phyloP scores from a whole-genome alignment of 768 basidiomycete species.

The Mycena kentingensis region DNA sequence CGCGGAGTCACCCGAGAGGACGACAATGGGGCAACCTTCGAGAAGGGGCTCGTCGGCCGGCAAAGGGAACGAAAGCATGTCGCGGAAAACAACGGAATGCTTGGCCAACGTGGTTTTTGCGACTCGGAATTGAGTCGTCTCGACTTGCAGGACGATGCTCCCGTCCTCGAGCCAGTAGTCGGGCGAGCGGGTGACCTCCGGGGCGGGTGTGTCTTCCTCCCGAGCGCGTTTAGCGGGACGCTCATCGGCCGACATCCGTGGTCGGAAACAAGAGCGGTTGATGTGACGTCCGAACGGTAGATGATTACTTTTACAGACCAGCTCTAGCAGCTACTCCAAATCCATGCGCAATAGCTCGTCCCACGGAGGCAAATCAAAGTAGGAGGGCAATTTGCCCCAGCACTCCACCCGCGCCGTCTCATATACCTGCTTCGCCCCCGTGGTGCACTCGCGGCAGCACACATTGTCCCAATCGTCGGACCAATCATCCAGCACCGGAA shows the following conservation, averaged over 20 bases:
- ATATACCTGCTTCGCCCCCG: not conserved
- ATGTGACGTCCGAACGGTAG: not conserved
- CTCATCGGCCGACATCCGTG: not conserved
- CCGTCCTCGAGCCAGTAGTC: slow-evolving; percentile 16
- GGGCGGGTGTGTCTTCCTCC: not conserved
- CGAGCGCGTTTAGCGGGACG: too few species aligned
- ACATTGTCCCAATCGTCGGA: not conserved
- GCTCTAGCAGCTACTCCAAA: not conserved
- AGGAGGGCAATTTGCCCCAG: not conserved
- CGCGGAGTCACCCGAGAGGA: slow-evolving; percentile 26
- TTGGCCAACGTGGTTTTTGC: slow-evolving; percentile 6
- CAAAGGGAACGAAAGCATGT: slow-evolving; percentile 20
- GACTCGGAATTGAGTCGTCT: slow-evolving; percentile 4
- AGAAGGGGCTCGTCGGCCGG: slow-evolving; percentile 7
- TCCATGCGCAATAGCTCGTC: not conserved
- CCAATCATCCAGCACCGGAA: not conserved
- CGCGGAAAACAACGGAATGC: slow-evolving; percentile 23
- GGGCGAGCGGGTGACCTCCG: not conserved
- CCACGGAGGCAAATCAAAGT: not conserved
- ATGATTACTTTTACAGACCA: not conserved
- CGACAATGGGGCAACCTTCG: slow-evolving; percentile 23
- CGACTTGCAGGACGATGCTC: slow-evolving; percentile 9
- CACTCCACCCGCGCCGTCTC: too few species aligned
- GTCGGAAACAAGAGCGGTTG: not conserved
- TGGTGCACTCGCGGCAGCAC: not conserved